Percentiles rank a stretch among this genome's conserved stretches.
These are phyloP conservation scores for Cardamine resedifolia DNA, from an alignment of 345 rosid genomes.

Conservation along the genomic window DNA sequence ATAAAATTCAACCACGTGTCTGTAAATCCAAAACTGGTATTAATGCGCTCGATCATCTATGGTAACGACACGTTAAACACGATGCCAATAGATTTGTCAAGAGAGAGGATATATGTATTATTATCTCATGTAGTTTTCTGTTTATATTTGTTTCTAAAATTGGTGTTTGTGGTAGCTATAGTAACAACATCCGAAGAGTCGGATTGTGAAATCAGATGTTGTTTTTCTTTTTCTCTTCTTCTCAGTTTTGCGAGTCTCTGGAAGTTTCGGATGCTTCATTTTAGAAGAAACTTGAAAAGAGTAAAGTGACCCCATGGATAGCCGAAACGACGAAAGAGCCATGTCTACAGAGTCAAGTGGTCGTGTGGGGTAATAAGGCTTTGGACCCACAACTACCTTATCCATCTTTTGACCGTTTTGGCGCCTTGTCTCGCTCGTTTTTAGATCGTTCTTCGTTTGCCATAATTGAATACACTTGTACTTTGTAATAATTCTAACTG, in stretches of 20 bases:
- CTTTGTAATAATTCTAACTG: too few relatives aligned
- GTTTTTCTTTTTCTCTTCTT: background rate
- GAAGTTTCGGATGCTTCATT: constrained; percentile 5
- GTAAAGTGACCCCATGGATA: constrained; percentile 13
- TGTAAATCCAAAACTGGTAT: too few relatives aligned
- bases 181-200: too few relatives aligned
- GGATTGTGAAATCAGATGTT: too few relatives aligned
- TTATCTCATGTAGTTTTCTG: too few relatives aligned
- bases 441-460: background rate
- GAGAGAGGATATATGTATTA: too few relatives aligned
- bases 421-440: background rate
- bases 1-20: too few relatives aligned
- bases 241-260: background rate
- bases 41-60: too few relatives aligned
- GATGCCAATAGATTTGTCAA: too few relatives aligned
- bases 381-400: background rate
- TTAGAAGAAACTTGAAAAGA: constrained; percentile 16
- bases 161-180: too few relatives aligned
- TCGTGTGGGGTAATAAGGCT: background rate
- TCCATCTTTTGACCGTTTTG: constrained; percentile 3
- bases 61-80: too few relatives aligned
- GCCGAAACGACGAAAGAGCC: constrained; percentile 7
- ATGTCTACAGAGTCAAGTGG: constrained; percentile 12
- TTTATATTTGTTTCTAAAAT: too few relatives aligned
- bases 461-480: background rate